Conservation (phyloP, 2,329 filamentous ascomycete genomes). For the Huntiella bhutanensis region DNA sequence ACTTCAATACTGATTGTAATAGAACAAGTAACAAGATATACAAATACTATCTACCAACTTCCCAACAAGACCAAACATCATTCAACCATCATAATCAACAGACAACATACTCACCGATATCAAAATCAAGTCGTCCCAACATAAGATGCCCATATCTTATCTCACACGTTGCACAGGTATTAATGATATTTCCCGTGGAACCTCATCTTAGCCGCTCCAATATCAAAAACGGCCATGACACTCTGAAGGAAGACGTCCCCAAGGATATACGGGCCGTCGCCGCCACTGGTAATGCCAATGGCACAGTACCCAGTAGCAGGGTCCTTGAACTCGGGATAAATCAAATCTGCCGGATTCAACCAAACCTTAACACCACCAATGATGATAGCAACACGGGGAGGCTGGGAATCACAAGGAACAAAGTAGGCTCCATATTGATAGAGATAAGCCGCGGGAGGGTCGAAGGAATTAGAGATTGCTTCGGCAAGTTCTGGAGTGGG, state of each 20-base stretch:
- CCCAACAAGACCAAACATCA: no score
- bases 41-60: background rate
- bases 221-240: constrained; percentile 29
- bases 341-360: constrained; percentile 29
- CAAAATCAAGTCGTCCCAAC: background rate
- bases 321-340: constrained; percentile 26
- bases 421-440: constrained; percentile 30
- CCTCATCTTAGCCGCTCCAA: constrained; percentile 27
- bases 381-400: constrained; percentile 26
- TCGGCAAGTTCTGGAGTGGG: constrained; percentile 24
- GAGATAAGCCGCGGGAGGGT: constrained; percentile 27
- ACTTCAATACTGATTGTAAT: background rate
- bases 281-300: constrained; percentile 26
- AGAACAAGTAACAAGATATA: background rate
- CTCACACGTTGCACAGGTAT: background rate
- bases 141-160: no score
- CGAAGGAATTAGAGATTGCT: constrained; percentile 27
- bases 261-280: constrained; percentile 28
- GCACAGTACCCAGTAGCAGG: constrained; percentile 29
- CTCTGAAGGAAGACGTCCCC: constrained; percentile 33
- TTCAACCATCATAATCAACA: background rate
- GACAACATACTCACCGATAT: background rate
- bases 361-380: constrained; percentile 26
- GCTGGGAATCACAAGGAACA: constrained; percentile 27
- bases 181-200: constrained; percentile 18